These are phyloP conservation scores for Pachyrhizus erosus DNA, from an alignment of 306 rosid species.

Conservation along the genomic window DNA sequence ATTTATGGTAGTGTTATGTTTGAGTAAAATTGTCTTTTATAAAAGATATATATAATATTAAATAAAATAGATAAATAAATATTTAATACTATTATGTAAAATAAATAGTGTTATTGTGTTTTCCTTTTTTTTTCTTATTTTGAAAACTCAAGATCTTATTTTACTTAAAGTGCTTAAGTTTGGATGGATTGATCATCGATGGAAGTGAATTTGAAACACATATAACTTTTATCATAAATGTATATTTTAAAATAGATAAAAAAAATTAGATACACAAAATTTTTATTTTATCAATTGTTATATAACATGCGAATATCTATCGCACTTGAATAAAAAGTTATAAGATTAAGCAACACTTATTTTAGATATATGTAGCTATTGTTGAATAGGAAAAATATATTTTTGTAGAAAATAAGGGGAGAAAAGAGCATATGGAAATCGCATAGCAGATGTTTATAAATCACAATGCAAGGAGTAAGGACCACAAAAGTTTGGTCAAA, in stretches of 20 bases:
- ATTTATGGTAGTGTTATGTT: no score
- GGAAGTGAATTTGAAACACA: neutral
- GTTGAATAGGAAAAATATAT: neutral
- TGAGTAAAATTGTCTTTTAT: no score
- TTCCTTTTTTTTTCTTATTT: neutral
- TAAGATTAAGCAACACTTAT: neutral
- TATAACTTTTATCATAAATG: neutral
- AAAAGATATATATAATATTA: no score
- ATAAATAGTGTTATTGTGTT: neutral
- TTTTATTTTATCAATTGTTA: neutral
- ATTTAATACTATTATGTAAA: neutral
- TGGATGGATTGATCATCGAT: neutral
- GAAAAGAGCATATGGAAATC: neutral
- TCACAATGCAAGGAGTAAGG: conserved; percentile 2
- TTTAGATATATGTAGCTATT: neutral
- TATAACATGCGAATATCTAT: neutral
- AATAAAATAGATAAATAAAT: no score
- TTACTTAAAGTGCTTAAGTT: neutral
- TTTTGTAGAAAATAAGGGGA: neutral
- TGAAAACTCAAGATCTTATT: neutral
- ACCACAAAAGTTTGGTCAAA: conserved; percentile 34
- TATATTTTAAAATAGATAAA: neutral
- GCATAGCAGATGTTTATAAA: conserved; percentile 3
- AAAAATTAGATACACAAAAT: neutral
- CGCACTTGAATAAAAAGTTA: neutral